Evolutionary conservation across 768 basidiomycete species (phyloP), one percentile per base, ranked within the genome.

Genomic region (Suillus paluster): DNA sequence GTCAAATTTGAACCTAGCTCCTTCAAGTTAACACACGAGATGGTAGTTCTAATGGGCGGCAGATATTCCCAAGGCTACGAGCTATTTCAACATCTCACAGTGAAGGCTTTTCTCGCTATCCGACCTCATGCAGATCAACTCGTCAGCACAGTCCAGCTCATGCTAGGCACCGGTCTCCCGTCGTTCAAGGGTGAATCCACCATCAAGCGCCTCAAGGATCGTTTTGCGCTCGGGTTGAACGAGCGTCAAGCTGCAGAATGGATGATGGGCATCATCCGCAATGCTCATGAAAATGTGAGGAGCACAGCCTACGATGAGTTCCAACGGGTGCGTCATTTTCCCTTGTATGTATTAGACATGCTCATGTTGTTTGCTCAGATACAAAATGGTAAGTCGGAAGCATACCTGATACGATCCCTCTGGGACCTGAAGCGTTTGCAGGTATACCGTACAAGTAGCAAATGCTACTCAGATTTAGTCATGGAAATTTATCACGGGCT

Each of bases 11-110:
- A 99, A 71, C 97, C 97, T 0, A 91, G 83, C 72, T 97, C 95
- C 12, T 99, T 99, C 88, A 99, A 99, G 78, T 84, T 99, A 54
- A 97, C 94, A 63, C 96, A 98, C 73, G 97, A 99, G 75, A 99
- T 99, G 97, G 92, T 99, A 19, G 84, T 92, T 15, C 79, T 99
- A 36, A 99, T 99, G 97, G 97, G 97, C 54, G 97, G 97, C 11
- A 84, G 92, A 66, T 85, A 91, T 71, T 96, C 94, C 1, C 92
- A 96, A 76, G 97, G 97, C 21, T 99, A 97, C 76, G 89, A 91
- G 60, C 84, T 95, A 42, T 99, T 99, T 81, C 90, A 92, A 69
- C 92, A 93, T 70, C 85, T 99, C 39, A 94, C 93, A 4, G 88
- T 99, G 67, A 97, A 98, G 75, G 96, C 94, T 1, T 99, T 99